Evolutionary conservation across 2,329 filamentous ascomycete species (phyloP).

Genomic region (Curvularia sp.): DNA sequence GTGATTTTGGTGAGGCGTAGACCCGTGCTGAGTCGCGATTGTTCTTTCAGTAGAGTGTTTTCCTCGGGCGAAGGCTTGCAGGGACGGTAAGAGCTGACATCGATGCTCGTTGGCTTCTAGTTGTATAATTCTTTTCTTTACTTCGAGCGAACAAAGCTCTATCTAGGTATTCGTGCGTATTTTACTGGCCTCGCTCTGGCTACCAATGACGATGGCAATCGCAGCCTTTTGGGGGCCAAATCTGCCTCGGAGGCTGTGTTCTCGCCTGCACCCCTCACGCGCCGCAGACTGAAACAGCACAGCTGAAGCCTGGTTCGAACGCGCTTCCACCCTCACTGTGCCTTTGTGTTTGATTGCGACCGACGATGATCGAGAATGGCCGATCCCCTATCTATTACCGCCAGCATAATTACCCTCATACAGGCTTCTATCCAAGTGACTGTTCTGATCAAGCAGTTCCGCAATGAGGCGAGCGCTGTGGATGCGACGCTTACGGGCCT

Average conservation of each 20-base stretch:
- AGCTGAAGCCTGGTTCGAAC: background rate
- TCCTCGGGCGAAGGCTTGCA: no score
- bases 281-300: background rate
- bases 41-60: no score
- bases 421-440: conserved; percentile 27
- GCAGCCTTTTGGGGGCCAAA: background rate
- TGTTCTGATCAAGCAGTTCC: conserved; percentile 28
- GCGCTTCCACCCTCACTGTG: background rate
- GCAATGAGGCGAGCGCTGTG: conserved; percentile 28
- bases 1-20: no score
- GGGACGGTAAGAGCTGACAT: no score
- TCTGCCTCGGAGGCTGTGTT: conserved; percentile 11
- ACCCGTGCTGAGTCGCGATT: no score
- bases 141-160: no score
- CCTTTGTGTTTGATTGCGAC: conserved; percentile 1
- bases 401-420: conserved; percentile 26
- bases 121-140: no score
- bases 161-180: background rate
- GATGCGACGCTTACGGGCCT: conserved; percentile 31
- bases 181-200: background rate
- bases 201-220: background rate
- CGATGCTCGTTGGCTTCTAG: no score
- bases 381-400: conserved; percentile 31
- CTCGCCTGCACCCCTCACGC: background rate
- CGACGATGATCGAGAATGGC: conserved; percentile 13